Evolutionary conservation across 2,329 filamentous ascomycete species (phyloP), one percentile per base, ranked within the genome.

Genomic region (Microsporum ferrugineum): DNA sequence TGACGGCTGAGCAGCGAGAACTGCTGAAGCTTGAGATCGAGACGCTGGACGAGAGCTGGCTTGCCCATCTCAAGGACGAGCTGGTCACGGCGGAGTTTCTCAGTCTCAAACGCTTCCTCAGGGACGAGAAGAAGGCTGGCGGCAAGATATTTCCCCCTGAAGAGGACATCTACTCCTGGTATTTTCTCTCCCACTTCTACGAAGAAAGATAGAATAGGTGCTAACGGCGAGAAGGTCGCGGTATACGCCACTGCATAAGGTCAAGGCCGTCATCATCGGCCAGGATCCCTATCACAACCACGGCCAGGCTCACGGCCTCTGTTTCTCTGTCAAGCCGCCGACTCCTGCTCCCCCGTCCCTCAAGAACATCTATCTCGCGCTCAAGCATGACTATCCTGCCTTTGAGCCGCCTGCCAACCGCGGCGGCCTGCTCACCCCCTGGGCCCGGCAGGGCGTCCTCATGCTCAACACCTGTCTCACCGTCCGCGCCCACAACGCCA

Each of bases 241-340:
- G 31, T 88, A 95, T 73, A 96, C 92, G 0, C 91, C 94, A 5
- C 86, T 99, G 68, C 79, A 87, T 77, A 87, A 81, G 12, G 91
- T 97, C 73, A 96, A 95, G 74, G 88, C 88, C 61, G 91, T 99
- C 63, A 91, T 99, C 70, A 76, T 97, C 60, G 94, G 94, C 66
- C 94, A 99, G 77, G 94, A 99, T 72, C 94, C 94, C 2, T 99
- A 99, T 75, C 94, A 99, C 78, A 95, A 95, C 73, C 74, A 84
- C 72, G 95, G 95, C 74, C 94, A 99, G 79, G 94, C 94, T 58
- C 94, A 97, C 74, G 94, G 94, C 49, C 85, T 99, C 62, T 92
- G 89, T 72, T 99, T 99, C 80, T 96, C 90, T 56, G 91, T 97
- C 60, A 88, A 89, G 7, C 87, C 92, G 2, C 94, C 94, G 0